Evolutionary conservation across 306 rosid genomes (phyloP).

Genomic region (Malus sylvestris): DNA sequence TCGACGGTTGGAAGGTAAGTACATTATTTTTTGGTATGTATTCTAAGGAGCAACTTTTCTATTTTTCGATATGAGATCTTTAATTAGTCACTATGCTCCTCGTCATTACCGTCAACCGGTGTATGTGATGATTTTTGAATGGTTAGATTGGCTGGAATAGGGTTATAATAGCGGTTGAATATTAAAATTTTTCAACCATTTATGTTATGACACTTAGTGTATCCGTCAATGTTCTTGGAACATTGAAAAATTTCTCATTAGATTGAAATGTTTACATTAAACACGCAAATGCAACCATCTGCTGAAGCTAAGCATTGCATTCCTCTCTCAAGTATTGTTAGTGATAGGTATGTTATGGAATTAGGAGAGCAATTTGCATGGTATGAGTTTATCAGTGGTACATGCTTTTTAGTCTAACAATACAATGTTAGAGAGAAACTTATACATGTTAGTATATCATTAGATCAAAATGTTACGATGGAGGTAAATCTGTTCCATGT

Average conservation of each 20-base stretch:
- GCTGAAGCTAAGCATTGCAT: not conserved
- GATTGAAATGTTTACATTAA: not conserved
- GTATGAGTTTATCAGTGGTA: not conserved
- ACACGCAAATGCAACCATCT: not conserved
- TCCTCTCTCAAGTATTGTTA: not conserved
- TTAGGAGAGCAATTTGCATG: not conserved
- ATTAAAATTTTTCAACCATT: too few species aligned
- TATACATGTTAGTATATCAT: too few species aligned
- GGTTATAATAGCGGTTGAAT: too few species aligned
- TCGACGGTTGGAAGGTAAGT: not conserved
- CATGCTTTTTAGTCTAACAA: too few species aligned
- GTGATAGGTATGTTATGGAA: not conserved
- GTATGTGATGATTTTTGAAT: not conserved
- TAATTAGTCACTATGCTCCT: too few species aligned
- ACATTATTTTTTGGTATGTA: not conserved
- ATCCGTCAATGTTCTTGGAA: too few species aligned
- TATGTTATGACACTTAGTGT: too few species aligned
- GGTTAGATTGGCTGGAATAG: not conserved
- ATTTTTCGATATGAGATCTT: not conserved
- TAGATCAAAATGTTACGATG: fast-evolving
- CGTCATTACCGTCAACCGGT: not conserved
- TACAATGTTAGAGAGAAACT: too few species aligned
- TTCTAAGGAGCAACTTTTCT: not conserved
- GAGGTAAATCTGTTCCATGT: not conserved
- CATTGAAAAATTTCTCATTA: too few species aligned